These are phyloP conservation scores for Claviceps capensis DNA, from an alignment of 2,329 filamentous ascomycete genomes.

Conservation along the genomic window DNA sequence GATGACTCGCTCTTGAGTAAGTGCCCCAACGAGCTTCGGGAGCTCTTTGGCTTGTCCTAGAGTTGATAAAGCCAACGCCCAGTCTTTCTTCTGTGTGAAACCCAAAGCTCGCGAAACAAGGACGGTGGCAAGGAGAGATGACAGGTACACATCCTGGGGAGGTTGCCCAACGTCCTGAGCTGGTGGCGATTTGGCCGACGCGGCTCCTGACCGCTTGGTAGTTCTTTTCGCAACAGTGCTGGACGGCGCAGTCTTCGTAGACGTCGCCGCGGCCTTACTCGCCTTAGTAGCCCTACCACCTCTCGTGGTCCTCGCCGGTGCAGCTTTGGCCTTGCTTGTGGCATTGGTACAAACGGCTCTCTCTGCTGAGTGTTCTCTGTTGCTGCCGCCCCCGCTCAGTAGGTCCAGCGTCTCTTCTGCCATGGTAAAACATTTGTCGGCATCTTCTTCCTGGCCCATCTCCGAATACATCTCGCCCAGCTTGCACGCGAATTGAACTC, in stretches of 20 bases:
- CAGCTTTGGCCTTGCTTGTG: constrained; percentile 7
- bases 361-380: background rate
- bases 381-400: constrained; percentile 15
- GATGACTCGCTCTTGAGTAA: constrained; percentile 41
- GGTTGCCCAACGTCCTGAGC: constrained; percentile 9
- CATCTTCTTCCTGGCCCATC: constrained; percentile 30
- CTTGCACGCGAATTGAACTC: constrained; percentile 35
- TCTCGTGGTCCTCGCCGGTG: constrained; percentile 5
- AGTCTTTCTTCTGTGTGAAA: constrained; percentile 37
- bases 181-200: constrained; percentile 8
- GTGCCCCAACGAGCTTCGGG: constrained; percentile 24
- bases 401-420: constrained; percentile 33
- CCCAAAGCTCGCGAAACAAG: constrained; percentile 27
- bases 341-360: constrained; percentile 4
- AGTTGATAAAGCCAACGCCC: constrained; percentile 40
- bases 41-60: constrained; percentile 36
- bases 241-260: constrained; percentile 8
- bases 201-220: constrained; percentile 9
- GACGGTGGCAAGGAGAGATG: constrained; percentile 22
- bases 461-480: constrained; percentile 42
- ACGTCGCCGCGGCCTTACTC: constrained; percentile 11
- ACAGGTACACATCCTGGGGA: constrained; percentile 22
- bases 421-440: constrained; percentile 28
- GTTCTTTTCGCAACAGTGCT: constrained; percentile 4
- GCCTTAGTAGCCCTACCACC: background rate